Conservation (phyloP, 495 filamentous ascomycete genomes). For the Xylaria acuta region DNA sequence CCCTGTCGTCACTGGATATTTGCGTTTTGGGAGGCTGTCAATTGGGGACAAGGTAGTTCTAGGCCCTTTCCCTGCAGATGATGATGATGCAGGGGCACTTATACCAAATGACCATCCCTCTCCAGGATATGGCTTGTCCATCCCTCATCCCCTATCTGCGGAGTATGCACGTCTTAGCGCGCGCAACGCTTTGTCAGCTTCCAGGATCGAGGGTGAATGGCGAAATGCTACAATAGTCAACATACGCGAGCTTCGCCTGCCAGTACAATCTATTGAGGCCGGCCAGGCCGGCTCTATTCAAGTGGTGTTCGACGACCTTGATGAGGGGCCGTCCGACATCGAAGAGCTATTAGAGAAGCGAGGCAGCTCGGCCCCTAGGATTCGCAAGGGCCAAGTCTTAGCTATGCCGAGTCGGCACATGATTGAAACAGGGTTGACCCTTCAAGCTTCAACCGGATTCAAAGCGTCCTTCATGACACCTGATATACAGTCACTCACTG, state of each 20-base stretch:
- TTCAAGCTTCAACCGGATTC: conserved; percentile 64
- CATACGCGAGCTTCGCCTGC: conserved; percentile 84
- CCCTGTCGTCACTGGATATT: conserved; percentile 79
- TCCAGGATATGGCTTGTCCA: conserved; percentile 46
- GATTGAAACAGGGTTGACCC: conserved; percentile 50
- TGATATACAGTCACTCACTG: conserved; percentile 44
- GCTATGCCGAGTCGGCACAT: conserved; percentile 61
- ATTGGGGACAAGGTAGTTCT: conserved; percentile 80
- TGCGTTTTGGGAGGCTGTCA: conserved; percentile 77
- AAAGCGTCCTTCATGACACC: conserved; percentile 54
- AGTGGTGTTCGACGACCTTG: conserved; percentile 61
- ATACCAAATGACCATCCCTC: conserved; percentile 49
- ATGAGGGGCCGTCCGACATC: conserved; percentile 29
- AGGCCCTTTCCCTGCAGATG: conserved; percentile 72
- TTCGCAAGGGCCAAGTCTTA: conserved; percentile 87
- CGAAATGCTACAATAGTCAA: conserved; percentile 79
- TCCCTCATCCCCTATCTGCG: conserved; percentile 51
- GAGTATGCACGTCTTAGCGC: conserved; percentile 50
- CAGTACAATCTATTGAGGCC: conserved; percentile 74
- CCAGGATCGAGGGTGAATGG: conserved; percentile 68
- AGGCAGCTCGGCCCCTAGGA: conserved; percentile 51
- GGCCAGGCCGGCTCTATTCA: conserved; percentile 94
- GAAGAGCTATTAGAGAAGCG: conserved; percentile 27
- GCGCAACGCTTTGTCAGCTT: conserved; percentile 49
- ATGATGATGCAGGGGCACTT: conserved; percentile 41